Evolutionary conservation across 495 filamentous ascomycete genomes (phyloP), one percentile per base, ranked within the genome.

Genomic region (Apodospora peruviana): DNA sequence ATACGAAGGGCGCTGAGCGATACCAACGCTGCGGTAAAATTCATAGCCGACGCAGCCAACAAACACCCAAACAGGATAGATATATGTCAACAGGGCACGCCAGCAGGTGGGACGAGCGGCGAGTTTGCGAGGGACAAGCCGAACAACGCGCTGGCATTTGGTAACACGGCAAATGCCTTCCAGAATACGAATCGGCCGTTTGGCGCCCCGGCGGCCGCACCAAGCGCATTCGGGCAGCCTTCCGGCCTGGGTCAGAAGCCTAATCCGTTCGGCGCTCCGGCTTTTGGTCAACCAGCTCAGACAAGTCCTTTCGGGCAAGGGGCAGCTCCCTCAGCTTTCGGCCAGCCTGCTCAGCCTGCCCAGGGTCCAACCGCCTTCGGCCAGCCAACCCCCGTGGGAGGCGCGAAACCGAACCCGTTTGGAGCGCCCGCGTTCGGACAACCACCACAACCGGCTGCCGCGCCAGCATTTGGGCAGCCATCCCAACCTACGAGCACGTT

Each of bases 21-120:
- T 55, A 57, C 87, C 20, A 75, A 86, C 50, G 84, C 79, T 3
- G 90, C 89, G 3, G 72, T 88, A 39, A 74, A 85, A 39, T 95
- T 85, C 59, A 66, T 95, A 19, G 59, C 82, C 11, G 78, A 81
- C 14, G 84, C 77, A 17, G 77, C 63, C 25, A 83, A 90, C 34
- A 78, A 83, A 39, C 90, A 91, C 58, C 88, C 87, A 0, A 95
- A 95, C 56, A 80, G 90, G 12, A 71, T 81, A 43, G 90, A 95
- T 57, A 82, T 90, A 11, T 77, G 71, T 57, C 73, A 77, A 38
- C 71, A 69, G 37, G 55, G 48, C 43, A 62, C 55, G 18, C 45
- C 66, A 4, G 71, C 70, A 40, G 71, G 69, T 5, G 52, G 45
- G 14, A 52, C 57, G 1, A 56, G 48, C 11, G 61, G 56, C 1